Base-by-base conservation (phyloP, 1,139 yeast genomes). In the Pichia sp. region DNA sequence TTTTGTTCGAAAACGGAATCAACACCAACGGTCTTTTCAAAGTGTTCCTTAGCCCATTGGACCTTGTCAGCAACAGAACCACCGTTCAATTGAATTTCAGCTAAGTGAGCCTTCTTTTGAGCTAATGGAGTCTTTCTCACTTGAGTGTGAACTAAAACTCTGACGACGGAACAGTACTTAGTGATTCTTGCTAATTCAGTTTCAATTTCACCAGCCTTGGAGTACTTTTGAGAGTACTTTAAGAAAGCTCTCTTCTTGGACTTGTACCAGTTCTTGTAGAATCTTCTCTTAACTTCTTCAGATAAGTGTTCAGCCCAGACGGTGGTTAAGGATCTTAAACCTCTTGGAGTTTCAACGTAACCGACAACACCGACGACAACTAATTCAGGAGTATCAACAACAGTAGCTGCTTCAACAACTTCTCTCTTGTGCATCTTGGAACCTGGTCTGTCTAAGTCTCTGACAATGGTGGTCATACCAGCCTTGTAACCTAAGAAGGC, bases 181-280 rank as follows among this genome's bases (percentile, higher is more conserved):
- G 78, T 79, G 72, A 92, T 88, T 84, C 98, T 90, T 68, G 95
- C 97, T 70, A 92, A 83, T 77, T 94, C 98, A 71, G 87, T 85
- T 72, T 85, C 95, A 67, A 90, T 73, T 68, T 85, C 83, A 68
- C 85, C 81, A 67, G 87, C 88, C 61, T 67, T 66, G 65, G 97
- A 87, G 84, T 90, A 90, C 82, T 92, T 90, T 74, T 94, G 86
- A 72, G 97, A 85, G 88, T 92, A 92, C 79, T 92, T 88, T 86
- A 97, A 86, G 94, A 92, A 92, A 67, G 98, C 98, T 94, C 90
- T 90, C 95, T 92, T 92, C 94, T 92, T 92, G 63, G 96, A 85
- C 83, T 88, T 90, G 95, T 85, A 92, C 98, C 98, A 92, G 96
- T 90, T 92, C 87, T 90, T 92, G 96, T 92, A 92, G 95, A 92